Evolutionary conservation across 208 protist species (phyloP).

Genomic region (Herpetomonas muscarum): DNA sequence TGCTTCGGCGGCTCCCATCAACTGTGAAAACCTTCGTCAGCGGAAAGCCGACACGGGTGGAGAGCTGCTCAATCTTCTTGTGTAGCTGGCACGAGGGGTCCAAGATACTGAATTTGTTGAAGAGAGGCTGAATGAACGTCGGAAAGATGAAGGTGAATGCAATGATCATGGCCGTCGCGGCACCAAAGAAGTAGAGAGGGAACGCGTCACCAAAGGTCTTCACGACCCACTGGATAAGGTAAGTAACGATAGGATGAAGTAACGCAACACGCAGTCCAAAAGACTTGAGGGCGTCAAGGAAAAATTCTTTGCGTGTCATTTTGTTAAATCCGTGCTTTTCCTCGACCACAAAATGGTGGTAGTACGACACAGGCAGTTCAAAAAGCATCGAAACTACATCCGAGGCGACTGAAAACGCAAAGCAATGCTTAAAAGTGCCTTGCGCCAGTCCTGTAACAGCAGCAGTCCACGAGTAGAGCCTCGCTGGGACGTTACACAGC

Average conservation of each 20-base stretch:
- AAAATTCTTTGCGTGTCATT: slow-evolving; percentile 60
- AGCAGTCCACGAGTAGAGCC: slow-evolving; percentile 31
- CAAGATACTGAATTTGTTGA: slow-evolving; percentile 81
- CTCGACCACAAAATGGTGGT: slow-evolving; percentile 82
- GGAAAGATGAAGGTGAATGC: slow-evolving; percentile 58
- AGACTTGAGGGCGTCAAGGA: slow-evolving; percentile 58
- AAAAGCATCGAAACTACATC: slow-evolving; percentile 42
- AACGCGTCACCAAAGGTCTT: slow-evolving; percentile 69
- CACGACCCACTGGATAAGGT: slow-evolving; percentile 62
- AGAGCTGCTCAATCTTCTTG: slow-evolving; percentile 46
- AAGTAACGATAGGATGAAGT: slow-evolving; percentile 37
- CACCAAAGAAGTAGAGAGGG: slow-evolving; percentile 69
- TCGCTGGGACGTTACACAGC: slow-evolving; percentile 30
- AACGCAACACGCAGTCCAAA: slow-evolving; percentile 48
- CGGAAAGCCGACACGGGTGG: slow-evolving; percentile 51
- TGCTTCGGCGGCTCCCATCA: slow-evolving; percentile 70
- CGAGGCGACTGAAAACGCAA: slow-evolving; percentile 22
- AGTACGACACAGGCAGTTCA: slow-evolving; percentile 67
- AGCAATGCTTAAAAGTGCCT: slow-evolving; percentile 61
- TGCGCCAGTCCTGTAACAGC: slow-evolving; percentile 11
- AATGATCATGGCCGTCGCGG: slow-evolving; percentile 26
- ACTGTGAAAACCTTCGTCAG: slow-evolving; percentile 68
- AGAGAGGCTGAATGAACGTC: slow-evolving; percentile 81
- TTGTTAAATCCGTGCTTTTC: slow-evolving; percentile 86
- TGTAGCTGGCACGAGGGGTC: slow-evolving; percentile 30